These are phyloP conservation scores for Penicillium sp. DNA, from an alignment of 2,329 filamentous ascomycete genomes.

Conservation along the genomic window DNA sequence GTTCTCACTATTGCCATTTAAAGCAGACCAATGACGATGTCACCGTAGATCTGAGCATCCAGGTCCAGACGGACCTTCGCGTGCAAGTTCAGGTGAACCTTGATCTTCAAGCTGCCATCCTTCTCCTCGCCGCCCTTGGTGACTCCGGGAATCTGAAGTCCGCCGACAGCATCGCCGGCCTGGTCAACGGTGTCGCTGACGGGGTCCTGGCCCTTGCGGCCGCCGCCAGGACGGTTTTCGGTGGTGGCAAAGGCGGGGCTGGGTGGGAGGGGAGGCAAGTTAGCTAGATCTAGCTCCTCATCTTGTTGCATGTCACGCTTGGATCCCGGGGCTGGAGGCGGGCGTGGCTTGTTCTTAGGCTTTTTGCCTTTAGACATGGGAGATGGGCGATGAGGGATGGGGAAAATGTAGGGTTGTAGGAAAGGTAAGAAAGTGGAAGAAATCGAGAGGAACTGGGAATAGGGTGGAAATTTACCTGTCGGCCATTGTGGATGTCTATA, in stretches of 20 bases:
- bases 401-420: conserved; percentile 1
- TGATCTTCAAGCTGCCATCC: conserved; percentile 24
- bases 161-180: conserved; percentile 1
- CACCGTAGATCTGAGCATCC: conserved; percentile 31
- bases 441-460: conserved; percentile 5
- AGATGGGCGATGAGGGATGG: conserved; percentile 2
- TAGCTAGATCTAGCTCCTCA: conserved; percentile 10
- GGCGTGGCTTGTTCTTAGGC: conserved; percentile 16
- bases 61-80: conserved; percentile 30
- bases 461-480: conserved; percentile 16
- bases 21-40: conserved; percentile 30
- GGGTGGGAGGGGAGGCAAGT: conserved; percentile 10
- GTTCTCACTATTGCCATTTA: conserved; percentile 10
- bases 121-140: conserved; percentile 18
- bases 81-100: conserved; percentile 29
- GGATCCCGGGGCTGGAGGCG: conserved; percentile 9
- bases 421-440: background rate
- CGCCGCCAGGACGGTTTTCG: conserved; percentile 7
- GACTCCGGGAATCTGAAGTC: conserved; percentile 13
- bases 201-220: conserved; percentile 17
- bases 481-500: conserved; percentile 16
- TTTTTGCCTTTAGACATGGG: conserved; percentile 11
- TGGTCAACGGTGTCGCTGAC: conserved; percentile 2
- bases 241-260: conserved; percentile 10
- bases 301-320: background rate